Base-by-base conservation (phyloP, 331 rosid genomes). In the Acacia pycnantha region DNA sequence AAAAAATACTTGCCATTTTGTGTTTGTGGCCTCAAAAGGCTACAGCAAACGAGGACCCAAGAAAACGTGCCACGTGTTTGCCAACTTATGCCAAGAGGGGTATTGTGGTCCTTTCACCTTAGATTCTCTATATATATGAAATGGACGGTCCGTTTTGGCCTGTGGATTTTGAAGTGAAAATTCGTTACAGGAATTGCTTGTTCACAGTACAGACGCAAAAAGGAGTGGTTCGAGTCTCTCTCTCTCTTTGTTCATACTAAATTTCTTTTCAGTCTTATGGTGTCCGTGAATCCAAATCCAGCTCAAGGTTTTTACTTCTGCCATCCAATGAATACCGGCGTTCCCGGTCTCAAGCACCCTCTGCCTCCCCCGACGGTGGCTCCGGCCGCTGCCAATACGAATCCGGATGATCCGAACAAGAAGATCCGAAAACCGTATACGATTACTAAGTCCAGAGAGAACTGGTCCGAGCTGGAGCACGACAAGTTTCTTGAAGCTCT, bases 401-500 rank as follows among this genome's bases (percentile, higher is more conserved):
- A 61, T 50, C 77, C 74, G 59, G 88, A 88, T 33, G 96, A 92
- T 84, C 87, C 70, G 64, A 88, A 51, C 75, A 95, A 90, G 96
- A 95, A 92, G 94, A 86, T 93, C 85, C 88, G 97, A 44, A 93
- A 95, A 69, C 93, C 97, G 3, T 95, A 95, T 53, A 95, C 99
- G 58, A 90, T 95, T 86, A 95, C 93, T 51, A 95, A 95, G 88
- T 90, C 98, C 1, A 87, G 99, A 77, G 98, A 95, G 88, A 95
- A 91, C 90, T 95, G 94, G 98, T 88, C 94, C 41, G 97, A 95
- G 73, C 97, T 93, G 87, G 98, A 95, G 79, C 99, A 95, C 77
- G 98, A 95, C 44, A 95, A 95, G 94, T 95, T 95, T 84, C 97
- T 93, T 24, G 98, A 95, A 90, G 99, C 97, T 88, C 97, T 95